phyloP scores from a whole-genome alignment of 495 filamentous ascomycete genomes.

The Hapsidospora chrysogenum region DNA sequence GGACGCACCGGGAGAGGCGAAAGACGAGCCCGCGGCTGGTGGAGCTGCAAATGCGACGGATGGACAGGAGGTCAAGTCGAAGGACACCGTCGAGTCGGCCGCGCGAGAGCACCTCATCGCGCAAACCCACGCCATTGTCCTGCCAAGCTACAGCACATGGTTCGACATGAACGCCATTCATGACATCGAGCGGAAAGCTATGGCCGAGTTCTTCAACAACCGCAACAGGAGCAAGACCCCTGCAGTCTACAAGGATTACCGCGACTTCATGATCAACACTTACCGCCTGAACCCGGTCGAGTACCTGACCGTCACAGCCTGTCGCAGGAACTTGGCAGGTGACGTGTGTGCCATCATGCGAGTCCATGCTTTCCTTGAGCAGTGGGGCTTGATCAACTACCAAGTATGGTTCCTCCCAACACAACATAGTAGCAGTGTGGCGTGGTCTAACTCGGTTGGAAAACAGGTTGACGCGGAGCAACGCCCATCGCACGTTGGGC shows the following conservation, averaged over 20 bases:
- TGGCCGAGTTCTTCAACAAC: constrained; percentile 96
- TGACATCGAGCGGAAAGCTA: constrained; percentile 71
- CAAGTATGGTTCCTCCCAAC: constrained; percentile 41
- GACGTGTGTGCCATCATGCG: constrained; percentile 99
- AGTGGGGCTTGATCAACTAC: constrained; percentile 98
- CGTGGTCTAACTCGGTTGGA: background rate
- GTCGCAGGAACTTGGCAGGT: constrained; percentile 83
- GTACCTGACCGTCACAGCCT: constrained; percentile 96
- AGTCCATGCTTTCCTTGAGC: constrained; percentile 94
- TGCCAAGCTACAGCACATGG: constrained; percentile 93
- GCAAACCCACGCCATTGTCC: constrained; percentile 85
- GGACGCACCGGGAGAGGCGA: constrained; percentile 43
- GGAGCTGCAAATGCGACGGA: constrained; percentile 20
- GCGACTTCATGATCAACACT: constrained; percentile 99
- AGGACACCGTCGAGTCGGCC: constrained; percentile 66
- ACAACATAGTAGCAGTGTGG: too few species aligned
- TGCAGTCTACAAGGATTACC: constrained; percentile 95
- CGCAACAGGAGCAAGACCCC: constrained; percentile 95
- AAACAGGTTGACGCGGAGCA: constrained; percentile 83
- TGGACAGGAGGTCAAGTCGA: constrained; percentile 36
- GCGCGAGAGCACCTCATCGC: constrained; percentile 81
- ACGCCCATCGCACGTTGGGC: constrained; percentile 85
- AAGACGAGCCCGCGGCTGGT: constrained; percentile 33
- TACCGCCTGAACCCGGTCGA: constrained; percentile 90
- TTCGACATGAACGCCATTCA: constrained; percentile 94